Evolutionary conservation across 345 rosid species (phyloP), one percentile per base, ranked within the genome.

Genomic region (Salix koriyanagi): DNA sequence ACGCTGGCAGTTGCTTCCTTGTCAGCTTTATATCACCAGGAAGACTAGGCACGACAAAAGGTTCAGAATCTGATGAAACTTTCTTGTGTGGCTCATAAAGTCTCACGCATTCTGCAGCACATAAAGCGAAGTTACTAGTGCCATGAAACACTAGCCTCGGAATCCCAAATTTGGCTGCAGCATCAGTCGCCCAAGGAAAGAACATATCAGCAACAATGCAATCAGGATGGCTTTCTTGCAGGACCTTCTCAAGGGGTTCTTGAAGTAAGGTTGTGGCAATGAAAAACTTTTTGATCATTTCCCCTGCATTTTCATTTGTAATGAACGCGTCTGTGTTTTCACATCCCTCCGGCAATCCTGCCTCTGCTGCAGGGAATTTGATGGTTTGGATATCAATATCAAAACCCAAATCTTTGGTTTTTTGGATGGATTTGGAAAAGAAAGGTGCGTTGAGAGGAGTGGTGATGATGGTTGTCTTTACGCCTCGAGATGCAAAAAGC

Each of bases 381-480:
- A 91, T 61, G 66, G 73, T 79, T 16, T 72, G 74, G 74, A 81
- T 54, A 60, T 79, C 46, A 68, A 89, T 80, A 5, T 81, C 79
- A 12, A 77, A 21, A 65, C 86, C 88, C 74, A 60, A 65, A 60
- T 52, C 26, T 26, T 15, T 77, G 73, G 52, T 65, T 81, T 39
- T 75, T 7, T 71, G 68, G 44, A 89, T 71, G 18, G 86, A 21
- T 16, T 83, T 86, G n/a, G 87, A 73, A 14, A 81, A 44, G 11
- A 78, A 9, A 76, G 69, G 71, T 32, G 62, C 84, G 44, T 86
- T 85, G 28, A 66, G 76, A 68, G 88, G 89, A n/a, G 91, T 86
- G 4, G 89, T 87, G 84, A 90, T 65, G 4, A 90, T 79, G 6
- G 89, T 78, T 10, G 88, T 34, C 71, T 82, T 88, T 25, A 84